Evolutionary conservation across 345 rosid genomes (phyloP), one percentile per base, ranked within the genome.

Genomic region (Camelina neglecta): DNA sequence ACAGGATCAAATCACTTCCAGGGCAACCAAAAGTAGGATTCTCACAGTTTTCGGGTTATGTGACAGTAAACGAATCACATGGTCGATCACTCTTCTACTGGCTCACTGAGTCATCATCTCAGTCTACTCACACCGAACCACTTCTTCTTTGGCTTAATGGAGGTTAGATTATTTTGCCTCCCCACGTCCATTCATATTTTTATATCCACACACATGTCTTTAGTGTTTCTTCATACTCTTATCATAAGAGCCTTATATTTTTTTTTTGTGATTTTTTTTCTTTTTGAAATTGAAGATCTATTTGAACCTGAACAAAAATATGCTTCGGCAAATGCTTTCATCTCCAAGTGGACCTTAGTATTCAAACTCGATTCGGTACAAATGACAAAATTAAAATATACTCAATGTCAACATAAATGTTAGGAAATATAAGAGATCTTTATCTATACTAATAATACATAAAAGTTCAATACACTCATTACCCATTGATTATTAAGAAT

Each of bases 121-220:
- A 82, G 15, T 33, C 73, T 59, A 86, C 93, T 23, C 68, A 75
- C 55, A 75, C 73, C 16, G 92, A 90, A 69, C 98, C 98, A 26
- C 96, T 94, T 49, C 81, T 92, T 80, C 93, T 94, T 38, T 94
- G 97, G 98, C 97, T 94, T 83, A 94, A 92, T 83, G 97, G 97
- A 89, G 97, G 98, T 92, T 75, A 81, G 83, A 83, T 42, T 76
- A 7, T 20, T 41, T 38, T 24, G 4, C 12, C 4, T 41, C 24
- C 1, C 7, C 38, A 1, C 23, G 13, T 66, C 36, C 8, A 16
- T 49, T 38, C 15, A 35, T 35, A 42, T 49, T 5, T 53, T 47
- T 20, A 20, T 23, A 39, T 12, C 15, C 11, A 24, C 21, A 35
- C 20, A 67, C 51, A 36, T 62, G 2, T 54, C 35, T 67, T 18